Conservation (phyloP, 805 yeast genomes). For the Scheffersomyces coipomensis region DNA sequence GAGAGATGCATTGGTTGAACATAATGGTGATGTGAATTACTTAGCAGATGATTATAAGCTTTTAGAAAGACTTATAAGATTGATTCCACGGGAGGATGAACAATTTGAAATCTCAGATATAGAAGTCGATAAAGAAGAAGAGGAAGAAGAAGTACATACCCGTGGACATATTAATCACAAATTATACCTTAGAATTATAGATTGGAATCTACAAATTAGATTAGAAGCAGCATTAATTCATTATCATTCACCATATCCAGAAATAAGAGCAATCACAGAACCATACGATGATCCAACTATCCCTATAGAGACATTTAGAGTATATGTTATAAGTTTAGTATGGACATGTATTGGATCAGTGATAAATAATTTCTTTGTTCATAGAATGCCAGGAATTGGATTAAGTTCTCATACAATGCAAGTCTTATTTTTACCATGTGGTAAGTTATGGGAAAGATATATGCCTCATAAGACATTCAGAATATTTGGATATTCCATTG, state of each 20-base stretch:
- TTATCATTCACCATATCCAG: conserved; percentile 42
- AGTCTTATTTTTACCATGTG: conserved; percentile 37
- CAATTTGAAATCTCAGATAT: not conserved
- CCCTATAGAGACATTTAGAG: conserved; percentile 36
- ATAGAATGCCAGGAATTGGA: conserved; percentile 35
- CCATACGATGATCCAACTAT: conserved; percentile 34
- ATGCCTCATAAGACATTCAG: conserved; percentile 24
- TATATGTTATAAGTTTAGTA: conserved; percentile 34
- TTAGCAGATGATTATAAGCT: conserved; percentile 31
- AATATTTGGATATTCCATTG: conserved; percentile 19
- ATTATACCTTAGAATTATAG: conserved; percentile 21
- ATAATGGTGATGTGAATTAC: conserved; percentile 33
- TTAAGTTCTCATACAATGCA: conserved; percentile 39
- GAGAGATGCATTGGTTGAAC: conserved; percentile 35
- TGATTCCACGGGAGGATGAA: conserved; percentile 15
- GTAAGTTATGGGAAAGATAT: conserved; percentile 36
- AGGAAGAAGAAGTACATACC: conserved; percentile 8
- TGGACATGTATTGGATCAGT: conserved; percentile 44
- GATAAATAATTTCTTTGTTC: conserved; percentile 41
- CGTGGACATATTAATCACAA: conserved; percentile 12
- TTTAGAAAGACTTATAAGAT: conserved; percentile 23
- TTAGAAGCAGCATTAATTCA: conserved; percentile 38
- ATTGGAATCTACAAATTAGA: conserved; percentile 34
- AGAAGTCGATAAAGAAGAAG: conserved; percentile 1
- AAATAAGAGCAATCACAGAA: conserved; percentile 37